These are phyloP conservation scores for Cymbidium sinense DNA, from an alignment of 106 monocot genomes.

Conservation along the genomic window DNA sequence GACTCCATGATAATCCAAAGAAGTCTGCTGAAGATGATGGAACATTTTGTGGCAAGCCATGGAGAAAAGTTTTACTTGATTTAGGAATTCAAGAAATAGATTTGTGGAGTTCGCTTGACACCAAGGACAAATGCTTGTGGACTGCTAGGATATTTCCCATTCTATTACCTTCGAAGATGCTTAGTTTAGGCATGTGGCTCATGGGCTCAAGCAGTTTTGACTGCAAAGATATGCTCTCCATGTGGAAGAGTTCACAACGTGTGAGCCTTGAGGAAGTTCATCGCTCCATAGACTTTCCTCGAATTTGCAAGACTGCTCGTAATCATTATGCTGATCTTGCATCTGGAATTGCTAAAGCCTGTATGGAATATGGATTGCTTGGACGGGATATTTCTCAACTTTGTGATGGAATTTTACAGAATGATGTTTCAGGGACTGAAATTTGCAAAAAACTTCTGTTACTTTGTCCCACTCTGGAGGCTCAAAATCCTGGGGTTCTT, in stretches of 20 bases:
- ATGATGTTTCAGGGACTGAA: conserved; percentile 38
- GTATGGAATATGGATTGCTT: conserved; percentile 69
- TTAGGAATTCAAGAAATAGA: conserved; percentile 71
- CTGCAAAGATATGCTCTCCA: conserved; percentile 31
- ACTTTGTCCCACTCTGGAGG: conserved; percentile 27
- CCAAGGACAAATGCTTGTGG: conserved; percentile 64
- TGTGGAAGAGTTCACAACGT: conserved; percentile 67
- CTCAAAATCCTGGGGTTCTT: conserved; percentile 43
- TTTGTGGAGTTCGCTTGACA: conserved; percentile 39
- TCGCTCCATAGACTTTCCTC: conserved; percentile 55
- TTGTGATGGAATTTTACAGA: conserved; percentile 70
- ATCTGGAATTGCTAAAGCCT: conserved; percentile 72
- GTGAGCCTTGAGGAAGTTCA: conserved; percentile 93
- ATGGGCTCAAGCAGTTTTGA: conserved; percentile 38
- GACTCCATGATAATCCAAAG: conserved; percentile 95
- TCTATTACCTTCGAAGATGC: conserved; percentile 49
- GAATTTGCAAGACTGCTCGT: conserved; percentile 49
- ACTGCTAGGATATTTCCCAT: conserved; percentile 82
- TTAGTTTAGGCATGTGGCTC: conserved; percentile 77
- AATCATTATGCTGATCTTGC: conserved; percentile 78
- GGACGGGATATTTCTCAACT: conserved; percentile 77
- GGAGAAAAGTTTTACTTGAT: conserved; percentile 66
- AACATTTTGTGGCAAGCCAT: conserved; percentile 94
- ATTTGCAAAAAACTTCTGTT: conserved; percentile 65
- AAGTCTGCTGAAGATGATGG: conserved; percentile 37